These are phyloP conservation scores for Stentor roeselii DNA, from an alignment of 73 alveolate genomes.

Conservation along the genomic window DNA sequence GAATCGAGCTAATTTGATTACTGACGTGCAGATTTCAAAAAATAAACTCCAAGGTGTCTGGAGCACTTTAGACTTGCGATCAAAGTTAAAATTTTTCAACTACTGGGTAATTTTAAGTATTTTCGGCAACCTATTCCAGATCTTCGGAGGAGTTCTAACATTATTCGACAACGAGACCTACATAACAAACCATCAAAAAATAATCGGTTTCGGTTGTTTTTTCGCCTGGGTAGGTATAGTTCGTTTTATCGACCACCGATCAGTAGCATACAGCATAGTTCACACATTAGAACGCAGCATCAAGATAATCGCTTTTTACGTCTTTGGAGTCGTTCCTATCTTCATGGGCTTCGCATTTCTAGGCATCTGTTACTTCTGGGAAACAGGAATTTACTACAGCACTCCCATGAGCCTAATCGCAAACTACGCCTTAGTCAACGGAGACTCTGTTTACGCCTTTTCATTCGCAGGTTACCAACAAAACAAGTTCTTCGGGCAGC, in stretches of 20 bases:
- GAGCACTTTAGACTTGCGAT: not conserved
- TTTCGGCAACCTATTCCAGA: slow-evolving; percentile 6
- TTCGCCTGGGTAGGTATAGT: slow-evolving; percentile 14
- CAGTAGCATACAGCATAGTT: not conserved
- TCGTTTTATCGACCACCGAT: not conserved
- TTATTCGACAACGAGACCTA: not conserved
- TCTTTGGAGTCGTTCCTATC: not conserved
- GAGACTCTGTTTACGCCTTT: slow-evolving; percentile 15
- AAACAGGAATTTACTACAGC: not conserved
- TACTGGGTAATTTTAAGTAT: not conserved
- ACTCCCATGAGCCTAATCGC: not conserved
- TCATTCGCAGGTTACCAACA: not conserved
- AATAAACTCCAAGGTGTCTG: not conserved
- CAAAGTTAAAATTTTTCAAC: not conserved
- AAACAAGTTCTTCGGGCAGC: not conserved
- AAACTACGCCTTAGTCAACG: slow-evolving; percentile 5
- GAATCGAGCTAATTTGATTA: not conserved
- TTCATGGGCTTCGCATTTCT: slow-evolving; percentile 6
- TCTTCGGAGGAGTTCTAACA: slow-evolving; percentile 1
- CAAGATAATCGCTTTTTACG: not conserved
- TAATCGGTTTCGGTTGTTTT: slow-evolving; percentile 7
- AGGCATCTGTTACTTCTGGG: slow-evolving; percentile 13
- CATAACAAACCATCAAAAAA: not conserved
- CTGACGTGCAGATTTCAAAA: not conserved
- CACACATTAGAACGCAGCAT: not conserved